Conservation (phyloP, 495 filamentous ascomycete genomes). For the Penicillium goetzii region DNA sequence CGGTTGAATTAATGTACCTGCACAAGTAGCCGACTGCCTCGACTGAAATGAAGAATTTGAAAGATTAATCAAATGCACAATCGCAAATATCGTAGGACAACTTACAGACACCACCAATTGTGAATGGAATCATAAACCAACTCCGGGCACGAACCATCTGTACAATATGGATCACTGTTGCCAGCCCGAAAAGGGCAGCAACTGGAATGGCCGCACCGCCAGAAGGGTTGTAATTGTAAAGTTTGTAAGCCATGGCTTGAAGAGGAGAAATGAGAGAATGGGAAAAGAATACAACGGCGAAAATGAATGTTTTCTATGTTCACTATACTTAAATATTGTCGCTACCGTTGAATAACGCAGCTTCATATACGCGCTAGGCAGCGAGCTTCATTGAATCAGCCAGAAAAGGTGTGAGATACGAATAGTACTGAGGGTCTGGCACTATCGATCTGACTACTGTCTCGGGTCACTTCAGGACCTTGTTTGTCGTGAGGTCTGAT, state of each 20-base stretch:
- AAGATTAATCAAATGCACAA: not conserved
- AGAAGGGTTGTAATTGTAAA: constrained; percentile 26
- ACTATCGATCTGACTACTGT: not conserved
- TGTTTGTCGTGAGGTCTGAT: not conserved
- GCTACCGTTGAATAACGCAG: not conserved
- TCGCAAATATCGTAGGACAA: constrained; percentile 1
- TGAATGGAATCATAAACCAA: constrained; percentile 55
- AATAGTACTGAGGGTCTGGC: not conserved
- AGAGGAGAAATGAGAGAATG: not conserved
- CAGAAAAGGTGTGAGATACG: not conserved
- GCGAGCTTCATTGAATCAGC: not conserved
- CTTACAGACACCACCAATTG: constrained; percentile 54
- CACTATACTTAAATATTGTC: not conserved
- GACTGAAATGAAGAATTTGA: constrained; percentile 10
- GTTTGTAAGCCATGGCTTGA: constrained; percentile 15
- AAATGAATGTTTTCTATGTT: constrained; percentile 1
- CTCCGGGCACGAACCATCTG: constrained; percentile 37
- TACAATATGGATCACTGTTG: constrained; percentile 40
- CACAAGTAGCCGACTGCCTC: constrained; percentile 36
- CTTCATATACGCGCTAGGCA: not conserved
- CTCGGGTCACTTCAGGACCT: not conserved
- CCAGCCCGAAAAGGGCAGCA: constrained; percentile 17
- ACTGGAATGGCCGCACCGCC: constrained; percentile 15
- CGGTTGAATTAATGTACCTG: constrained; percentile 26
- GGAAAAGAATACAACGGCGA: not conserved